phyloP scores from a whole-genome alignment of 768 basidiomycete genomes.

The Mycena chlorophos region DNA sequence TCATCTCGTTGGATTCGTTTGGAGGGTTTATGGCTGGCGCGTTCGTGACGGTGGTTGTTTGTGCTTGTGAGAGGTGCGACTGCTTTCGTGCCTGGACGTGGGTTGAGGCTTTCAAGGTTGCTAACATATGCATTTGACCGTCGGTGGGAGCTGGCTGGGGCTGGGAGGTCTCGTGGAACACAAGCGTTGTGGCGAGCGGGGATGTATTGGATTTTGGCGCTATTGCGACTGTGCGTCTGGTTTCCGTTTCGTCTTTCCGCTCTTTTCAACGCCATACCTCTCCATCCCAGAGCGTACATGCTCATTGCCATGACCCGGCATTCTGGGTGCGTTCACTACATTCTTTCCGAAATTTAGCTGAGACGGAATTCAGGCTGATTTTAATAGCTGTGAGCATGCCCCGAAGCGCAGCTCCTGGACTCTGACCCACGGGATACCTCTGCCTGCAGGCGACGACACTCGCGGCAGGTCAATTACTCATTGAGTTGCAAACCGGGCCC shows the following conservation, averaged over 20 bases:
- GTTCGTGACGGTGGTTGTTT: constrained; percentile 47
- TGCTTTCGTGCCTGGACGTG: constrained; percentile 1
- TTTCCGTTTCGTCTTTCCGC: neutral
- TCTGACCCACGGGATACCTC: constrained; percentile 1
- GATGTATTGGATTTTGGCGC: constrained; percentile 58
- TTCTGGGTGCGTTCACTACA: constrained; percentile 52
- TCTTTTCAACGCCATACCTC: constrained; percentile 6
- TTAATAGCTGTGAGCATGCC: constrained; percentile 44
- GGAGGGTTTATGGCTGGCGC: constrained; percentile 49
- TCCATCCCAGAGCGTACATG: constrained; percentile 60
- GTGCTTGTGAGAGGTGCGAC: constrained; percentile 61
- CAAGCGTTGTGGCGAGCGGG: constrained; percentile 53
- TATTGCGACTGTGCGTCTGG: constrained; percentile 58
- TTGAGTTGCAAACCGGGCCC: constrained; percentile 40
- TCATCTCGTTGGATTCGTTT: constrained; percentile 45
- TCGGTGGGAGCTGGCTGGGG: constrained; percentile 45
- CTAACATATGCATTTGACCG: constrained; percentile 51
- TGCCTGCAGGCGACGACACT: constrained; percentile 52
- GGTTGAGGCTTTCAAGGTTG: constrained; percentile 35
- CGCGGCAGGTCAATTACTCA: constrained; percentile 57
- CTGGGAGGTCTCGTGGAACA: constrained; percentile 43
- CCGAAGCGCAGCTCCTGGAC: neutral
- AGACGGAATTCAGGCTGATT: constrained; percentile 42
- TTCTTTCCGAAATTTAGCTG: constrained; percentile 1
- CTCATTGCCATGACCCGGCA: constrained; percentile 72